Conservation (phyloP, 768 basidiomycete genomes). For the Lepiota venenata region DNA sequence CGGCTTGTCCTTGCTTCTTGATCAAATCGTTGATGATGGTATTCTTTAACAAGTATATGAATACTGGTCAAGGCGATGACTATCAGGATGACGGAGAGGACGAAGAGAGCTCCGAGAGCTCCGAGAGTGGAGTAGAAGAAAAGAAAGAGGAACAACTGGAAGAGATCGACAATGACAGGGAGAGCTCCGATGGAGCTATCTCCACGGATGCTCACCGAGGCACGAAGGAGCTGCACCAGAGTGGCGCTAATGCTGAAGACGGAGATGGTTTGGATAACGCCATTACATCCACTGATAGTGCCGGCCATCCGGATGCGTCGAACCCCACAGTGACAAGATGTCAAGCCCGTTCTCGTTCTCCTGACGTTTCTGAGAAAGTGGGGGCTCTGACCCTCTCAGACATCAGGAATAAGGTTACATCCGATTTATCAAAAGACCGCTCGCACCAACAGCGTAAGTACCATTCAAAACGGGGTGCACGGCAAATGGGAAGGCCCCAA, state of each 20-base stretch:
- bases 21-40: constrained; percentile 9
- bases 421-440: constrained; percentile 56
- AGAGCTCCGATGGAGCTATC: constrained; percentile 21
- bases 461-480: constrained; percentile 69
- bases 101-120: constrained; percentile 23
- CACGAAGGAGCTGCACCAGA: neutral
- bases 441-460: constrained; percentile 68
- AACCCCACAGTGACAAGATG: constrained; percentile 41
- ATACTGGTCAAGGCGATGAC: constrained; percentile 28
- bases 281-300: neutral
- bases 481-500: constrained; percentile 61
- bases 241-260: neutral
- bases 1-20: constrained; percentile 14
- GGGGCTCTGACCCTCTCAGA: constrained; percentile 39
- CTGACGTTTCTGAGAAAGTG: constrained; percentile 36
- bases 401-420: constrained; percentile 57
- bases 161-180: constrained; percentile 35
- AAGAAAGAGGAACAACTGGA: constrained; percentile 27
- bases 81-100: constrained; percentile 30
- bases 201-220: constrained; percentile 15
- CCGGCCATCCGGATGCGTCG: constrained; percentile 22
- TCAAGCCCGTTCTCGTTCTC: constrained; percentile 42
- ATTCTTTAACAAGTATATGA: constrained; percentile 57
- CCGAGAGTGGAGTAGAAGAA: constrained; percentile 8
- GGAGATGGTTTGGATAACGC: neutral